phyloP scores from a whole-genome alignment of 2,329 filamentous ascomycete species.

The Torrubiella hemipterigena region DNA sequence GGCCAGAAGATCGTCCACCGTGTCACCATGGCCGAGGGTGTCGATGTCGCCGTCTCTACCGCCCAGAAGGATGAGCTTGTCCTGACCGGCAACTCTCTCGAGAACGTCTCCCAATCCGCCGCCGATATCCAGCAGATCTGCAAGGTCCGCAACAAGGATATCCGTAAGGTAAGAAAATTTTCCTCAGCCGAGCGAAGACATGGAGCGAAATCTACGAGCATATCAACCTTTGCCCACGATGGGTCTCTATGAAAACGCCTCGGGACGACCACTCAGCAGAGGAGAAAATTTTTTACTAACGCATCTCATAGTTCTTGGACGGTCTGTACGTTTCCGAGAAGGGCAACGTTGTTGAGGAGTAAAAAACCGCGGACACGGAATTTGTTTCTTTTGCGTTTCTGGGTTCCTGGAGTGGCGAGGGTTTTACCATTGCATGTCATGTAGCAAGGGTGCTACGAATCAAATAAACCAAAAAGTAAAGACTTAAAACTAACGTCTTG shows the following conservation, averaged over 20 bases:
- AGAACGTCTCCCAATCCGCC: conserved; percentile 94
- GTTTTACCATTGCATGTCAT: conserved; percentile 49
- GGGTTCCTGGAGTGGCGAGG: conserved; percentile 49
- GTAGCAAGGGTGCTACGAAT: conserved; percentile 38
- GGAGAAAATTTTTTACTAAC: conserved; percentile 15
- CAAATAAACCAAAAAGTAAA: conserved; percentile 10
- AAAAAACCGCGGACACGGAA: conserved; percentile 28
- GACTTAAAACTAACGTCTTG: too few relatives aligned
- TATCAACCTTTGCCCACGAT: background rate
- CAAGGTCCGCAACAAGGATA: conserved; percentile 99
- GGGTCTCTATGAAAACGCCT: background rate
- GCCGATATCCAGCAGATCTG: conserved; percentile 99
- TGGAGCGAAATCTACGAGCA: too few relatives aligned
- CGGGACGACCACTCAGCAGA: too few relatives aligned
- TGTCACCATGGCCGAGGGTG: conserved; percentile 79
- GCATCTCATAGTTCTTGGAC: conserved; percentile 73
- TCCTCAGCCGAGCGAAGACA: too few relatives aligned
- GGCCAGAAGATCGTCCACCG: conserved; percentile 98
- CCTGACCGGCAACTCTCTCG: conserved; percentile 86
- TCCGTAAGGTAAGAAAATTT: conserved; percentile 79
- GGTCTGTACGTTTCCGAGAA: conserved; percentile 99
- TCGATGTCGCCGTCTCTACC: conserved; percentile 82
- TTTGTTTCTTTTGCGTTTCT: conserved; percentile 46
- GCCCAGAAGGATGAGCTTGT: conserved; percentile 96
- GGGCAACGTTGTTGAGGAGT: conserved; percentile 78